Evolutionary conservation across 768 basidiomycete species (phyloP).

Genomic region (Lentinus brumalis): DNA sequence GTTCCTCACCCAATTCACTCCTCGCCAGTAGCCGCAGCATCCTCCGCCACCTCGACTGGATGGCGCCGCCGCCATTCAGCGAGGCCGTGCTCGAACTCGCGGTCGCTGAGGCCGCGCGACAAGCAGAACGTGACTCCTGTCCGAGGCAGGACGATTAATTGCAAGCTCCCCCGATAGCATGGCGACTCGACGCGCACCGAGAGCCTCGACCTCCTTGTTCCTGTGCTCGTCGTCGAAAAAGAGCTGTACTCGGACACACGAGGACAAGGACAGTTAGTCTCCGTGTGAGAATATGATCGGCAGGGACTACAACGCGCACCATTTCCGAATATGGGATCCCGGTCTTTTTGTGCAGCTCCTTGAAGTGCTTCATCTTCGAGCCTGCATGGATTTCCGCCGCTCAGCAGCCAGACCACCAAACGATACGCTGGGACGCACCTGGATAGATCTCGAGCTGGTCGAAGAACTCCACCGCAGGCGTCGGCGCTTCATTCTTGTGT

Average conservation of each 20-base stretch:
- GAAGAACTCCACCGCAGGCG: conserved; percentile 61
- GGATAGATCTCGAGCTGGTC: conserved; percentile 78
- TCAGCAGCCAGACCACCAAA: too few relatives aligned
- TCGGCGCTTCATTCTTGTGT: conserved; percentile 34
- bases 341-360: conserved; percentile 56
- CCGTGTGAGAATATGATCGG: neutral
- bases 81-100: conserved; percentile 73
- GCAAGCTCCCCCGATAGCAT: neutral
- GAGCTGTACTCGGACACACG: conserved; percentile 31
- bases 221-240: conserved; percentile 55
- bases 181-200: conserved; percentile 27
- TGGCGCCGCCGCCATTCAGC: conserved; percentile 63
- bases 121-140: conserved; percentile 81
- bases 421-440: conserved; percentile 36
- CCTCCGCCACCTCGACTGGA: conserved; percentile 29
- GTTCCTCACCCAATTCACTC: neutral
- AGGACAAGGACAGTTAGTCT: neutral
- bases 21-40: conserved; percentile 1
- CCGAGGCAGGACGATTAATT: conserved; percentile 1
- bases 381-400: conserved; percentile 41
- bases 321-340: conserved; percentile 55
- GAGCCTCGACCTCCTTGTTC: conserved; percentile 47
- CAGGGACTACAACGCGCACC: conserved; percentile 32
- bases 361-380: conserved; percentile 84
- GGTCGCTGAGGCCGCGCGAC: conserved; percentile 57